These are phyloP conservation scores for Lactifluus pinguis DNA, from an alignment of 768 basidiomycete genomes.

Conservation along the genomic window DNA sequence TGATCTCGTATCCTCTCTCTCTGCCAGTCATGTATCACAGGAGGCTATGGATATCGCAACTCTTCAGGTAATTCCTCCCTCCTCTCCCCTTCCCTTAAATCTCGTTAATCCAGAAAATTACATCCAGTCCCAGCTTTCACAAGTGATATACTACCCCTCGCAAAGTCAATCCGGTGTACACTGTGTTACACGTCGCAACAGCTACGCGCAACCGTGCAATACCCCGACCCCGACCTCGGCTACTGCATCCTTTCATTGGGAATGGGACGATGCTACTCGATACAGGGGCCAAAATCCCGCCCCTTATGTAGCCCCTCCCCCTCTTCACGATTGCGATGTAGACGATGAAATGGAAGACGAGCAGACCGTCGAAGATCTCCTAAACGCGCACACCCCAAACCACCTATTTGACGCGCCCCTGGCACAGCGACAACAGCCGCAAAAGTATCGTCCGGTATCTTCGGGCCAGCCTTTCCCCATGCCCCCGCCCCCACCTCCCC, in stretches of 20 bases:
- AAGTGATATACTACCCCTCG: conserved; percentile 33
- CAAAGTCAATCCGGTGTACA: conserved; percentile 18
- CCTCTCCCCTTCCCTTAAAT: conserved; percentile 2
- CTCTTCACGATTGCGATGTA: conserved; percentile 20
- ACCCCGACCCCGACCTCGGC: conserved; percentile 29
- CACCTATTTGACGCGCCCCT: neutral
- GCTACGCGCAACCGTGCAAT: conserved; percentile 32
- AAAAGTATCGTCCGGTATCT: conserved; percentile 11
- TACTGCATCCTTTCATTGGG: conserved; percentile 26
- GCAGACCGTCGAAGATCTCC: conserved; percentile 38
- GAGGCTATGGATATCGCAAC: conserved; percentile 43
- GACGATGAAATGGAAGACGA: conserved; percentile 37
- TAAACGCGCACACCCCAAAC: conserved; percentile 28
- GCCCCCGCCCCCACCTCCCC: conserved; percentile 1
- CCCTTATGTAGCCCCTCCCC: conserved; percentile 18
- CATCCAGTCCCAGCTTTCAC: conserved; percentile 38
- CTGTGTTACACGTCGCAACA: conserved; percentile 26
- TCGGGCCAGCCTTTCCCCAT: conserved; percentile 6
- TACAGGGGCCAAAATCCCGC: neutral
- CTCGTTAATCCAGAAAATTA: neutral
- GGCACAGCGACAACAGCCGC: conserved; percentile 8
- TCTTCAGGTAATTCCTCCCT: conserved; percentile 32
- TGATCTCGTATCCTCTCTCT: conserved; percentile 42
- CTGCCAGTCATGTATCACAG: conserved; percentile 41
- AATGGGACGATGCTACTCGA: conserved; percentile 21